Evolutionary conservation across 495 filamentous ascomycete species (phyloP), one percentile per base, ranked within the genome.

Genomic region (Evernia prunastri): DNA sequence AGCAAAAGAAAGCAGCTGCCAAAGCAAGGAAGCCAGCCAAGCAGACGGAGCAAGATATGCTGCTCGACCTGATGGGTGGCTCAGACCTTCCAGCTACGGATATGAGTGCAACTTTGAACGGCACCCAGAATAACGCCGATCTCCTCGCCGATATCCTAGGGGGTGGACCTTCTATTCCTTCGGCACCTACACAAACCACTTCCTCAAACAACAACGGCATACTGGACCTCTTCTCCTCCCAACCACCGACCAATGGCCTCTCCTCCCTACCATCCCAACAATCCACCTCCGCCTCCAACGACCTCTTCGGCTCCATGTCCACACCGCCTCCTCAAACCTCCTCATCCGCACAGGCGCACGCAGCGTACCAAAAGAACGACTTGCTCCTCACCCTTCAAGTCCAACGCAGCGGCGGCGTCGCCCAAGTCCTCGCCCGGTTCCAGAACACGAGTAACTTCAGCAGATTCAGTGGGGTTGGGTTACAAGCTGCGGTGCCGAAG

Each of bases 401-500:
- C 20, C 91, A 96, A 73, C 83, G 93, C 20, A 90, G 86, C 60
- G 83, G 87, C 7, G 84, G 85, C 18, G 80, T 90, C 20, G 80
- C 79, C 25, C 91, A 96, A 70, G 86, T 96, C 12, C 77, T 88
- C 35, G 90, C 91, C 23, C 85, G 89, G 9, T 97, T 98, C 82
- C 80, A 81, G 18, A 97, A 97, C 72, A 80, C 76, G 2, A 87
- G 86, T 18, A 83, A 82, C 60, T 84, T 86, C 58, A 78, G 78
- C 35, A 70, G 75, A n/a, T 80, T 97, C 56, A 80, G 84, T 20
- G 82, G 77, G 40, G 89, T 97, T 23, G 87, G 86, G 9, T 72
- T 98, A 59, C 95, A 97, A 74, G 95, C 92, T 56, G 94, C 94
- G 7, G 94, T 97, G 65, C 95, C 94, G 9, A 97, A 96, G 78